These are phyloP conservation scores for Fonsecaea nubica DNA, from an alignment of 2,329 filamentous ascomycete genomes.

Conservation along the genomic window DNA sequence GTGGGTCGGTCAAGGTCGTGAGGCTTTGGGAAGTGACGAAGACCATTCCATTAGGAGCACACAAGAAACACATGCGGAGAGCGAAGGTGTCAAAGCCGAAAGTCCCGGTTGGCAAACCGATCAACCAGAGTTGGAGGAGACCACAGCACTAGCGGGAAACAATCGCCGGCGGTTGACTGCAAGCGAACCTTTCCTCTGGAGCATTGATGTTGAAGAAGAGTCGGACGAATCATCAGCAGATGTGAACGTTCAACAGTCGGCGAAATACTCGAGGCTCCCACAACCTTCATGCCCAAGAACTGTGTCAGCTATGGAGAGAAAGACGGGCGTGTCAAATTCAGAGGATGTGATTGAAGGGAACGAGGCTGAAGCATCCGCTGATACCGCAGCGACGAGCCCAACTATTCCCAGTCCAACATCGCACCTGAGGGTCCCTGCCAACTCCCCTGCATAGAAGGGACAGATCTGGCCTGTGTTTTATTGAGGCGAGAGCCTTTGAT, in stretches of 20 bases:
- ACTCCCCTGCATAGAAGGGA: background rate
- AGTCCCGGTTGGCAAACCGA: background rate
- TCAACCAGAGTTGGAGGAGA: background rate
- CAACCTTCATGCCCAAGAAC: background rate
- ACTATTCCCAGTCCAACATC: constrained; percentile 14
- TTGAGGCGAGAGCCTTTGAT: background rate
- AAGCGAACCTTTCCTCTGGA: constrained; percentile 16
- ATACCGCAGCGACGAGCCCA: constrained; percentile 14
- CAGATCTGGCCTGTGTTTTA: background rate
- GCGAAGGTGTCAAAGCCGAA: constrained; percentile 1
- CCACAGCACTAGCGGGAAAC: background rate
- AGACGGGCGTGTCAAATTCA: background rate
- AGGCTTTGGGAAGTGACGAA: constrained; percentile 1
- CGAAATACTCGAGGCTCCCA: constrained; percentile 16
- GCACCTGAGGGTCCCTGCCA: background rate
- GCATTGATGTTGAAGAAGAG: constrained; percentile 5
- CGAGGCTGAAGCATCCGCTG: constrained; percentile 5
- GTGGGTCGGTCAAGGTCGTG: constrained; percentile 3
- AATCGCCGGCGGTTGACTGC: constrained; percentile 15
- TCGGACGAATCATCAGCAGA: constrained; percentile 15
- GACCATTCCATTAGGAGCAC: background rate
- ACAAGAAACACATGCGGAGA: background rate
- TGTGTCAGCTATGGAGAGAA: constrained; percentile 13
- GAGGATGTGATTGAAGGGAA: background rate
- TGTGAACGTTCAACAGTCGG: constrained; percentile 8